Evolutionary conservation across 495 filamentous ascomycete genomes (phyloP).

Genomic region (Friedmanniomyces simplex): DNA sequence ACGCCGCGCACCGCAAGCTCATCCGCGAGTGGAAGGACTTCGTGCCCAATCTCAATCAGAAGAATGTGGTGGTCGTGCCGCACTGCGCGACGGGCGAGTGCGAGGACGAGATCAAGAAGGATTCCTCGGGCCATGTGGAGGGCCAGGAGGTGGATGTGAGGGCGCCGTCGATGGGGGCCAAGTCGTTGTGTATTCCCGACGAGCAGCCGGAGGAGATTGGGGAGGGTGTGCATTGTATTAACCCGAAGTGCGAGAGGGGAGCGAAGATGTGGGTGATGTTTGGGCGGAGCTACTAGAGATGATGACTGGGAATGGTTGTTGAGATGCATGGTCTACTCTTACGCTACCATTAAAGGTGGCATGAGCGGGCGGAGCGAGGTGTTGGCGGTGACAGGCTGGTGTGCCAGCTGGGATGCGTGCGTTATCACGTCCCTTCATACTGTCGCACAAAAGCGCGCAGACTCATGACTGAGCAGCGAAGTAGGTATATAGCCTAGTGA

Average conservation of each 20-base stretch:
- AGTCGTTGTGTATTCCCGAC: constrained; percentile 94
- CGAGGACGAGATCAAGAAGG: constrained; percentile 91
- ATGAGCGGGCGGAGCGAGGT: too few relatives aligned
- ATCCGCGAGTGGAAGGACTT: constrained; percentile 86
- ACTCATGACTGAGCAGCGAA: too few relatives aligned
- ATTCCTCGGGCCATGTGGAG: constrained; percentile 30
- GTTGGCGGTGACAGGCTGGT: too few relatives aligned
- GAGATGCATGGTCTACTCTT: neutral
- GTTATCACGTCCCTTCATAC: too few relatives aligned
- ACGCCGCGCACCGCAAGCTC: constrained; percentile 63
- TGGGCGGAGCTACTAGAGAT: constrained; percentile 48
- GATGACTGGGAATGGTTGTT: neutral
- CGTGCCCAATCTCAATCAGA: constrained; percentile 71
- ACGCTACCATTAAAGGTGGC: too few relatives aligned
- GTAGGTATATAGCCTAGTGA: too few relatives aligned
- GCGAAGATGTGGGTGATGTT: constrained; percentile 84
- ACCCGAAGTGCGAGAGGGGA: constrained; percentile 62
- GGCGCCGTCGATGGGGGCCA: constrained; percentile 91
- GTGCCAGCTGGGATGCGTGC: too few relatives aligned
- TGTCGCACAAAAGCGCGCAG: too few relatives aligned
- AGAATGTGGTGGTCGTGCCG: constrained; percentile 85
- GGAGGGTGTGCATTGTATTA: constrained; percentile 77
- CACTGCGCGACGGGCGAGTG: constrained; percentile 72
- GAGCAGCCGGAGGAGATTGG: constrained; percentile 72
- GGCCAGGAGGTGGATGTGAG: constrained; percentile 58